Conservation (phyloP, 2,329 filamentous ascomycete genomes). For the Exophiala mesophila region DNA sequence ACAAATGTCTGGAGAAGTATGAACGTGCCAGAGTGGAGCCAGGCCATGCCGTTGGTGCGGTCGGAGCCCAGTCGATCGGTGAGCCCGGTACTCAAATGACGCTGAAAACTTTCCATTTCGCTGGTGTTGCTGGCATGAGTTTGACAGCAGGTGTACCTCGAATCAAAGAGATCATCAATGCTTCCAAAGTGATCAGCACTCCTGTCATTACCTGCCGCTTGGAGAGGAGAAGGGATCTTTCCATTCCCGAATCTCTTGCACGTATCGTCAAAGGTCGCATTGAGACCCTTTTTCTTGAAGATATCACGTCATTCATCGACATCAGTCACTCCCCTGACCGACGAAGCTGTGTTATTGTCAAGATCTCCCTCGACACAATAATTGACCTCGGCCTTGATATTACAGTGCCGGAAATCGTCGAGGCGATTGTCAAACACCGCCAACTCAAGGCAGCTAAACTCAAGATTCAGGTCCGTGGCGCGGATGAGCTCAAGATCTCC, state of each 20-base stretch:
- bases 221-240: slow-evolving; percentile 25
- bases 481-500: slow-evolving; percentile 65
- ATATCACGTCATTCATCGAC: slow-evolving; percentile 74
- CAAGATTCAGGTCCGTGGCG: slow-evolving; percentile 45
- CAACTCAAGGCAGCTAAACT: slow-evolving; percentile 68
- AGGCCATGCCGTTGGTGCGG: slow-evolving; percentile 90
- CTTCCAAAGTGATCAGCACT: slow-evolving; percentile 87
- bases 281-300: slow-evolving; percentile 86
- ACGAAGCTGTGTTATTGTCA: slow-evolving; percentile 69
- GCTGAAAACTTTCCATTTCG: slow-evolving; percentile 98
- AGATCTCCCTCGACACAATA: slow-evolving; percentile 74
- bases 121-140: slow-evolving; percentile 98
- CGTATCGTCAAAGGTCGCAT: slow-evolving; percentile 87
- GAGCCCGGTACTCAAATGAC: slow-evolving; percentile 99
- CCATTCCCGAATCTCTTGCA: slow-evolving; percentile 44
- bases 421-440: slow-evolving; percentile 72
- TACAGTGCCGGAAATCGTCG: slow-evolving; percentile 64
- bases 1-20: slow-evolving; percentile 81
- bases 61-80: slow-evolving; percentile 95
- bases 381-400: slow-evolving; percentile 78
- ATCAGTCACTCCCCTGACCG: slow-evolving; percentile 62
- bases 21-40: slow-evolving; percentile 87
- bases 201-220: slow-evolving; percentile 86
- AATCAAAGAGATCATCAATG: slow-evolving; percentile 99
- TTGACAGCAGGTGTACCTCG: slow-evolving; percentile 98